Percentiles rank a stretch among this genome's conserved stretches.
Evolutionary conservation across 768 basidiomycete species (phyloP).

Genomic region (Auriscalpium vulgare): DNA sequence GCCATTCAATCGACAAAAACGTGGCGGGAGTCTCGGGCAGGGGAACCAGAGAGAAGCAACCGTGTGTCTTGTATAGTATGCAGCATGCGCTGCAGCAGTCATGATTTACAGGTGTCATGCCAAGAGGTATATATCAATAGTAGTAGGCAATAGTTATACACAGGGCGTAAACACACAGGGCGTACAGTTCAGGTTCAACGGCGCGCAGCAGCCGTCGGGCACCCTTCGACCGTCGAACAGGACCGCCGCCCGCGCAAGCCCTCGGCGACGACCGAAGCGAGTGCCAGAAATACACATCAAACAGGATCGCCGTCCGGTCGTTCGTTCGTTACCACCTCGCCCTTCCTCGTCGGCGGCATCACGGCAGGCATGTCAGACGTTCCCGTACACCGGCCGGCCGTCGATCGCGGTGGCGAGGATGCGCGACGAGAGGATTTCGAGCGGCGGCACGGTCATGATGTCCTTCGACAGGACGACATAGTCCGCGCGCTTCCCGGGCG

Average conservation of each 20-base stretch:
- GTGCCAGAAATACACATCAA: neutral
- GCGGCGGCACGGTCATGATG: slow-evolving; percentile 58
- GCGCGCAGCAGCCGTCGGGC: no score
- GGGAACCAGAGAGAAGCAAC: no score
- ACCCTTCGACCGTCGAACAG: neutral
- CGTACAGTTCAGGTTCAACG: no score
- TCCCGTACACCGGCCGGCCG: slow-evolving; percentile 45
- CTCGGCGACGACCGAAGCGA: slow-evolving; percentile 2
- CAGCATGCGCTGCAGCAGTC: no score
- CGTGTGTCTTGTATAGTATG: no score
- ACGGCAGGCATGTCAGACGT: slow-evolving; percentile 16
- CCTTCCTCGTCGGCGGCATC: neutral
- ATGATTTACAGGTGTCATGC: no score
- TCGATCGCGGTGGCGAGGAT: slow-evolving; percentile 76
- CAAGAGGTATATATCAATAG: no score
- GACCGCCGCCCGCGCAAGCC: slow-evolving; percentile 1
- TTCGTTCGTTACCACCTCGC: neutral
- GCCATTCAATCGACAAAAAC: no score
- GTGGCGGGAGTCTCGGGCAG: no score
- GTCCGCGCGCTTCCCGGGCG: slow-evolving; percentile 75
- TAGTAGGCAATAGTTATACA: no score
- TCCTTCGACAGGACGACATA: slow-evolving; percentile 79
- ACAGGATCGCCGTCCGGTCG: neutral
- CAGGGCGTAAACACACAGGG: no score
- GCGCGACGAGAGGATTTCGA: slow-evolving; percentile 56